These are phyloP conservation scores for Pichia sp. DNA, from an alignment of 1,139 yeast genomes.

Conservation along the genomic window DNA sequence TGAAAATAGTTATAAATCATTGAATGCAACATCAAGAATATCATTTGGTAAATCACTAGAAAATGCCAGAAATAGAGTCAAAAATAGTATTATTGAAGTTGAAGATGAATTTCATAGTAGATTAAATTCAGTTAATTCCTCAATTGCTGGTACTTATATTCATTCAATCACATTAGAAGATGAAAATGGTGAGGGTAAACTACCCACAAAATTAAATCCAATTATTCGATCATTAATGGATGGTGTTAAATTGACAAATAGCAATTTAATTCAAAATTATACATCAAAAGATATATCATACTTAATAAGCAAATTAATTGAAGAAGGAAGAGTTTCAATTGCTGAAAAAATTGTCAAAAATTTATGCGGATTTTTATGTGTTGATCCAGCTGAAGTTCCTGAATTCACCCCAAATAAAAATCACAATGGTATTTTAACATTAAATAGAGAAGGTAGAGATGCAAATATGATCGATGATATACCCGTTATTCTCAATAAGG, in stretches of 20 bases:
- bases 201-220: conserved; percentile 86
- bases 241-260: conserved; percentile 73
- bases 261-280: conserved; percentile 57
- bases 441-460: conserved; percentile 75
- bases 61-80: conserved; percentile 68
- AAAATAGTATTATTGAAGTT: conserved; percentile 65
- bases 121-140: conserved; percentile 59
- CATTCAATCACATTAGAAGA: conserved; percentile 30
- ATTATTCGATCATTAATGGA: conserved; percentile 90
- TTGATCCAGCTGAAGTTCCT: conserved; percentile 93
- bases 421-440: conserved; percentile 59
- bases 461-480: conserved; percentile 50
- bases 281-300: conserved; percentile 65
- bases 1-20: conserved; percentile 52
- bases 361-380: conserved; percentile 88
- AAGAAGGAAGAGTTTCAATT: conserved; percentile 57
- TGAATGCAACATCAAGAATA: conserved; percentile 70
- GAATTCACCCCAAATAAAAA: conserved; percentile 69
- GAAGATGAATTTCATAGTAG: conserved; percentile 48
- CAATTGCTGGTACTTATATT: conserved; percentile 69
- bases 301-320: conserved; percentile 53
- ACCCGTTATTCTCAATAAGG: not conserved
- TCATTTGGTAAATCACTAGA: conserved; percentile 68
- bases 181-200: conserved; percentile 32
- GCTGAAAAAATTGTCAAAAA: conserved; percentile 87